Percentiles rank a stretch among this genome's conserved stretches.
Evolutionary conservation across 106 monocot species (phyloP).

Genomic region (Amphibolis antarctica): DNA sequence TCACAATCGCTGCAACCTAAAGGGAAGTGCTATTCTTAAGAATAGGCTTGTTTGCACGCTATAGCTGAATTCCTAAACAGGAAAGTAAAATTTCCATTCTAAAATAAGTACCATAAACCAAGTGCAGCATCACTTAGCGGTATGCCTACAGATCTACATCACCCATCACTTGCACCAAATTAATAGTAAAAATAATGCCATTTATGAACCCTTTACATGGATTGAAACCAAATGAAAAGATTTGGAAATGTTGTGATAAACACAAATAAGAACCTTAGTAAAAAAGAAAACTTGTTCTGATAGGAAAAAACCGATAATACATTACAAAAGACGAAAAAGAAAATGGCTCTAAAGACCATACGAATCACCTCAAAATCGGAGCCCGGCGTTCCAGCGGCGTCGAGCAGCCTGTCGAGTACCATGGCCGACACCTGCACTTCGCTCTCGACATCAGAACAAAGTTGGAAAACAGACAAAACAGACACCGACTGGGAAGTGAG

Average conservation of each 20-base stretch:
- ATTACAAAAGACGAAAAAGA: not conserved
- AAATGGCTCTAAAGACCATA: not conserved
- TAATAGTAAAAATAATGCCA: too few relatives aligned
- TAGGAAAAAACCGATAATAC: not conserved
- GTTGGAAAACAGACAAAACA: not conserved
- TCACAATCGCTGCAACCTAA: conserved; percentile 87
- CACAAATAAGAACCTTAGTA: too few relatives aligned
- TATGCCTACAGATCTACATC: too few relatives aligned
- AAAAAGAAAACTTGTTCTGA: not conserved
- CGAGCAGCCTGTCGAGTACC: conserved; percentile 5
- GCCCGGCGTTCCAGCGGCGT: not conserved
- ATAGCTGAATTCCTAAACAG: not conserved
- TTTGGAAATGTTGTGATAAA: too few relatives aligned
- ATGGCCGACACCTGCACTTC: conserved; percentile 5
- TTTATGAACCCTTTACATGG: too few relatives aligned
- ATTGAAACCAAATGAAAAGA: too few relatives aligned
- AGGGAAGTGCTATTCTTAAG: not conserved
- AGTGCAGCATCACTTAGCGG: not conserved
- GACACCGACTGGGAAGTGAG: not conserved
- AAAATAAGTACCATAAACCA: not conserved
- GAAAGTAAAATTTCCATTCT: not conserved
- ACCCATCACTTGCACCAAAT: too few relatives aligned
- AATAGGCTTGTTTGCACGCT: not conserved
- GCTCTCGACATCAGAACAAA: not conserved
- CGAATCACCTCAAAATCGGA: conserved; percentile 7